These are phyloP conservation scores for Wickerhamiella allomyrinae DNA, from an alignment of 805 yeast species.

Conservation along the genomic window DNA sequence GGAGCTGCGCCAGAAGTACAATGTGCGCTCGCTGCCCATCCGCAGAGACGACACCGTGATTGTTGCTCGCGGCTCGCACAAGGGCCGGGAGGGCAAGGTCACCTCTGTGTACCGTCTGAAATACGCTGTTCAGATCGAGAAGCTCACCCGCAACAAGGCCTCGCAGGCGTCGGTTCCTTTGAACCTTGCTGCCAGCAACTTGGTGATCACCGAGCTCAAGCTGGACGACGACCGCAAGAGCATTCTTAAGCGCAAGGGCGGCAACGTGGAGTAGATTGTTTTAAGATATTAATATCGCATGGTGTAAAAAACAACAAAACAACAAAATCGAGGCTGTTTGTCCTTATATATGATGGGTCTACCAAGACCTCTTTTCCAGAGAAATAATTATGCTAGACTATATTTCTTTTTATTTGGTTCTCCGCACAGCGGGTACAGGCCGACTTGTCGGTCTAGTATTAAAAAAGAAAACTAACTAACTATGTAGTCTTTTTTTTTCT, in stretches of 20 bases:
- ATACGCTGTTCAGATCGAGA: slow-evolving; percentile 91
- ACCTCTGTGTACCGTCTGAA: slow-evolving; percentile 98
- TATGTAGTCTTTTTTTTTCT: no score
- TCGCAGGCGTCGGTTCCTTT: slow-evolving; percentile 95
- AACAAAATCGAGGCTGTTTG: no score
- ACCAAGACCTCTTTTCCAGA: no score
- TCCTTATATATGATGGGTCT: no score
- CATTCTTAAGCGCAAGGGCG: slow-evolving; percentile 95
- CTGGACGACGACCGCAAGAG: slow-evolving; percentile 98
- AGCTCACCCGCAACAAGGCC: slow-evolving; percentile 93
- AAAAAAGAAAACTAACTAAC: no score
- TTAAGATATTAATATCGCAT: background rate
- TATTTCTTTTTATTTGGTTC: no score
- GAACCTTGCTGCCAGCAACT: slow-evolving; percentile 97
- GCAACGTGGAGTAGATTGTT: slow-evolving; percentile 68
- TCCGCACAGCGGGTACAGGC: no score
- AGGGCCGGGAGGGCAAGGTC: slow-evolving; percentile 98
- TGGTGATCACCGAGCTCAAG: slow-evolving; percentile 95
- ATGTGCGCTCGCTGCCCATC: slow-evolving; percentile 89
- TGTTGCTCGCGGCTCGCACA: slow-evolving; percentile 97
- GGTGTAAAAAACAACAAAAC: background rate
- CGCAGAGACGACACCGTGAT: slow-evolving; percentile 94
- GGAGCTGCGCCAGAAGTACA: slow-evolving; percentile 96
- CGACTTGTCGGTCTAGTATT: no score
- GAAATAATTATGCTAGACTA: no score